phyloP scores from a whole-genome alignment of 2,329 filamentous ascomycete species.

The Cryphonectria parasitica region DNA sequence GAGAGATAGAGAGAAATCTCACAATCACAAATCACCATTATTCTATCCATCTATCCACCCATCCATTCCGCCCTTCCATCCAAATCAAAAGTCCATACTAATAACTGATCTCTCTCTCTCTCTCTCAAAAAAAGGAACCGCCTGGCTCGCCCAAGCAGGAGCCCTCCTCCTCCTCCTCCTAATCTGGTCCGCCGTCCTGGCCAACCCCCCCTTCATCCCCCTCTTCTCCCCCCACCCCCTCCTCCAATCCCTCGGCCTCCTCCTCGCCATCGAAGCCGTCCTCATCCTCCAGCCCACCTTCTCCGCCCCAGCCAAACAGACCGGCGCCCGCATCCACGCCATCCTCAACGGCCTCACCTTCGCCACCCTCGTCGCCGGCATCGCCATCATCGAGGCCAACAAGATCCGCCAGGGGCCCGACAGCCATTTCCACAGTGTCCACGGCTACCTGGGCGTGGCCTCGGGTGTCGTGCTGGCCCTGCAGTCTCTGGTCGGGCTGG shows the following conservation, averaged over 20 bases:
- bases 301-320: constrained; percentile 71
- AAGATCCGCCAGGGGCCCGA: constrained; percentile 62
- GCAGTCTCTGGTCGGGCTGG: constrained; percentile 63
- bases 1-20: background rate
- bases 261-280: constrained; percentile 78
- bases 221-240: constrained; percentile 91
- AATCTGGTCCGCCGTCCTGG: constrained; percentile 78
- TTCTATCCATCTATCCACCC: background rate
- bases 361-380: constrained; percentile 64
- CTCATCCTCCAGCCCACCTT: constrained; percentile 88
- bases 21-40: too few relatives aligned
- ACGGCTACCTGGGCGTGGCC: constrained; percentile 80
- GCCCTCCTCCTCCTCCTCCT: constrained; percentile 74
- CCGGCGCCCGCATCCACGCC: constrained; percentile 53
- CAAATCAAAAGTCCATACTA: constrained; percentile 14
- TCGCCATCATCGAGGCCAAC: constrained; percentile 79
- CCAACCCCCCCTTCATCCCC: constrained; percentile 61
- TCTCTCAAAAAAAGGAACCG: constrained; percentile 72
- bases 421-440: constrained; percentile 76
- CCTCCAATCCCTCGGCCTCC: constrained; percentile 66
- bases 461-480: constrained; percentile 58
- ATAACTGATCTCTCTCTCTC: too few relatives aligned
- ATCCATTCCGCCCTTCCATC: too few relatives aligned
- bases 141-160: constrained; percentile 77
- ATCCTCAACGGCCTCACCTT: constrained; percentile 69